Conservation (phyloP, 2,329 filamentous ascomycete genomes). For the Fusarium pseudonygamai region DNA sequence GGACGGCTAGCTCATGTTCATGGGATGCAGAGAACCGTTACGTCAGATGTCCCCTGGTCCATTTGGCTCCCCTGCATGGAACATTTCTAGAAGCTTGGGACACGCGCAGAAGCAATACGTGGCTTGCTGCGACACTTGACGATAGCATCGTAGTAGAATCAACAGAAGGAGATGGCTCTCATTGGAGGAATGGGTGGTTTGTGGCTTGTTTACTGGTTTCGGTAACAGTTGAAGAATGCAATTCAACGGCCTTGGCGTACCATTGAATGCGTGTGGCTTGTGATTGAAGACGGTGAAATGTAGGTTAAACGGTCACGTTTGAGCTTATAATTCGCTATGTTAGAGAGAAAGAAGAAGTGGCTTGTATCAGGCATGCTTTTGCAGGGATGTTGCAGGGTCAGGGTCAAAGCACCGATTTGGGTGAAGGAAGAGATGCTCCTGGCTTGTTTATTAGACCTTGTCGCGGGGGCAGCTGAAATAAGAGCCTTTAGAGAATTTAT, state of each 20-base stretch:
- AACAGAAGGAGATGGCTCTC: no score
- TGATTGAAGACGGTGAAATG: rapidly evolving
- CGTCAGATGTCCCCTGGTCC: not conserved
- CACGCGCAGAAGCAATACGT: rapidly evolving
- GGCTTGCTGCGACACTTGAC: no score
- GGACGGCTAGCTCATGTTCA: rapidly evolving
- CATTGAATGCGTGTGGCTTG: not conserved
- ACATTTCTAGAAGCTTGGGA: not conserved
- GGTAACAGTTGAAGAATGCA: not conserved
- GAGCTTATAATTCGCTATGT: not conserved
- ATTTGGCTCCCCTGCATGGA: no score
- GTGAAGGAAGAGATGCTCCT: not conserved
- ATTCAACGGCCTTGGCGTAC: rapidly evolving
- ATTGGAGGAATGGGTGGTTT: no score
- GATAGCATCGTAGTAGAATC: no score
- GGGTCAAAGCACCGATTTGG: not conserved
- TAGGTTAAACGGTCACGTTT: not conserved
- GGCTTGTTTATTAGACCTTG: rapidly evolving
- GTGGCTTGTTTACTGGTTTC: not conserved
- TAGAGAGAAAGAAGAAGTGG: not conserved
- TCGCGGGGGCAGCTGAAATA: rapidly evolving
- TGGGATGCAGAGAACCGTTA: rapidly evolving
- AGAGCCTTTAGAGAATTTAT: rapidly evolving
- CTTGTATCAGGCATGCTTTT: not conserved
- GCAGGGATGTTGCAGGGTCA: not conserved